Base-by-base conservation (phyloP, 129 eudicot genomes). In the Lactuca saligna region DNA sequence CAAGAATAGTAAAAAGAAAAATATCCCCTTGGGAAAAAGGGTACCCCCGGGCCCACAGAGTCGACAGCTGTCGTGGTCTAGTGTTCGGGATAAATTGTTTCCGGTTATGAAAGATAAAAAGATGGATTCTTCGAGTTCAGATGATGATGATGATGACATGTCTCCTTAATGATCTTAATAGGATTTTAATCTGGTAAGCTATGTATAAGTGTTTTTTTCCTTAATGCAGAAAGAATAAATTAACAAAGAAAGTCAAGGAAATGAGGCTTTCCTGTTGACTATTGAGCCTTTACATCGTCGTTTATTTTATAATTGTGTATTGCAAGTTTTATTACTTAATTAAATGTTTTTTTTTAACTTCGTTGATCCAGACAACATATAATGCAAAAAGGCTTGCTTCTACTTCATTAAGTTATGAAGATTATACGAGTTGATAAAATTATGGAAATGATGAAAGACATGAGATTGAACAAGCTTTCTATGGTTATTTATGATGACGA, bases 71-170 rank as follows among this genome's bases (percentile, higher is more conserved):
- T 1, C 77, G 3, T 33, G 67, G 54, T 54, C 56, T 1, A 82
- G 72, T 7, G 64, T 73, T 54, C 82, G 74, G 6, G 79, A 76
- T 38, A 72, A 78, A 58, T 59, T 88, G 50, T 88, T 88, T 81
- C 96, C 96, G 4, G 81, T 82, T n/a, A 81, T 88, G 44, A 77
- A 64, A 65, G 77, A 66, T 54, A 65, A 70, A 48, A 84, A 79
- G 54, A 59, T 78, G 51, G 86, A 75, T 63, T 79, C 81, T 72
- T 83, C 81, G 13, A 88, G 85, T 65, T 88, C 91, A 48, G 95
- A 85, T 57, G 84, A 83, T 29, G 95, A 85, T 57, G 84, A 83
- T 29, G 88, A 86, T 3, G 77, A 75, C 48, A 71, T 48, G 71
- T 78, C 84, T 75, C 71, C 80, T 31, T 84, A 46, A 46, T 46